A percentile compares a stretch with the other conserved stretches of the same genome.
phyloP scores from a whole-genome alignment of 441 rosid genomes.

The Populus trichocarpa region DNA sequence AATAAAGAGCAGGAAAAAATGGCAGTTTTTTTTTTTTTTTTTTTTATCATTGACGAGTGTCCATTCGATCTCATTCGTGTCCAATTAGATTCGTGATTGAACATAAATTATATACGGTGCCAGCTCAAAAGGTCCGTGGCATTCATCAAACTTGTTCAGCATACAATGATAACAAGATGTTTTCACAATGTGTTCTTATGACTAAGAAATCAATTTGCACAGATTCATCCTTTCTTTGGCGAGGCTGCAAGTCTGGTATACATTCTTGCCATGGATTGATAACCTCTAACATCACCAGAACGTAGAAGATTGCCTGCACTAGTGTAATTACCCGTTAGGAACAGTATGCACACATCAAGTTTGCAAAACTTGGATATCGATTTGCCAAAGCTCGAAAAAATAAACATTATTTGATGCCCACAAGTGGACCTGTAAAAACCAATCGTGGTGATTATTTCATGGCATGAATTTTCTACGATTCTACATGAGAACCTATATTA shows the following conservation, averaged over 20 bases:
- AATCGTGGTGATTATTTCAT: background rate
- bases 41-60: background rate
- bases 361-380: background rate
- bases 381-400: background rate
- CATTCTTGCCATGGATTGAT: constrained; percentile 96
- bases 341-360: background rate
- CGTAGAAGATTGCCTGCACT: constrained; percentile 87
- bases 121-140: background rate
- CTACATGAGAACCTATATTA: background rate
- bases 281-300: constrained; percentile 89
- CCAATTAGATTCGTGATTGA: background rate
- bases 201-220: background rate
- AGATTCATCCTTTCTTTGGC: constrained; percentile 79
- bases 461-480: background rate
- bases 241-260: constrained; percentile 93
- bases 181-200: background rate
- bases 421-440: background rate
- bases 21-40: too few relatives aligned
- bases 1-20: too few relatives aligned
- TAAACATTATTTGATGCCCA: background rate
- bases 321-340: background rate
- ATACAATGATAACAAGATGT: background rate
- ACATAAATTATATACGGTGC: background rate
- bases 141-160: background rate
- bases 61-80: background rate